Percentiles rank a stretch among this genome's conserved stretches.
These are phyloP conservation scores for Phytophthora citrophthora DNA, from an alignment of 352 stramenopile genomes.

Conservation along the genomic window DNA sequence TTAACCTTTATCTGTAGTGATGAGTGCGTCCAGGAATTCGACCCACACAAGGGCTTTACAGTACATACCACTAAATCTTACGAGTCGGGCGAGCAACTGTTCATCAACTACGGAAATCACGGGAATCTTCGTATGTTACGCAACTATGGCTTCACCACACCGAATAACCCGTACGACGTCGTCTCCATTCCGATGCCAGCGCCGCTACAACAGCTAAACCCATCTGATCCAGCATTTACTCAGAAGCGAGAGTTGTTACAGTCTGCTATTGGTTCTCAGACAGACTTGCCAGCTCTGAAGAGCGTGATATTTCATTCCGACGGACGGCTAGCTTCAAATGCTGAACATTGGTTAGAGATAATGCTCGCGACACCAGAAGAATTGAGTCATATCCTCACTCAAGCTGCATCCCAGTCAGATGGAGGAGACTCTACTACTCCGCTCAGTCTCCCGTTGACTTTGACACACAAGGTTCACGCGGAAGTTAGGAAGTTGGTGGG, in stretches of 20 bases:
- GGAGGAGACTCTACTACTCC: constrained; percentile 7
- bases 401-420: constrained; percentile 17
- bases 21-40: constrained; percentile 71
- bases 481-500: constrained; percentile 29
- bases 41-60: constrained; percentile 61
- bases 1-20: constrained; percentile 38
- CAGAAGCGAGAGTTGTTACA: constrained; percentile 51
- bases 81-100: constrained; percentile 69
- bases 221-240: constrained; percentile 34
- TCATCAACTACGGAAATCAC: constrained; percentile 83
- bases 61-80: constrained; percentile 70
- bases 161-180: constrained; percentile 51
- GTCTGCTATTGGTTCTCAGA: constrained; percentile 19
- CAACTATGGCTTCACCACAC: constrained; percentile 81
- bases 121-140: constrained; percentile 70
- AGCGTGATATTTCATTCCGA: constrained; percentile 41
- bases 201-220: constrained; percentile 41
- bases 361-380: constrained; percentile 53
- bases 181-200: constrained; percentile 46
- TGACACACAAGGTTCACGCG: constrained; percentile 31
- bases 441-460: constrained; percentile 38
- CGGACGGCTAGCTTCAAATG: constrained; percentile 40
- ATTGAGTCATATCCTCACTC: constrained; percentile 48
- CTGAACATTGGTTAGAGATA: constrained; percentile 63
- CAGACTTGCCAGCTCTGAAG: constrained; percentile 27